Evolutionary conservation across 805 yeast species (phyloP), one percentile per base, ranked within the genome.

Genomic region (Dipodascus geniculatus): DNA sequence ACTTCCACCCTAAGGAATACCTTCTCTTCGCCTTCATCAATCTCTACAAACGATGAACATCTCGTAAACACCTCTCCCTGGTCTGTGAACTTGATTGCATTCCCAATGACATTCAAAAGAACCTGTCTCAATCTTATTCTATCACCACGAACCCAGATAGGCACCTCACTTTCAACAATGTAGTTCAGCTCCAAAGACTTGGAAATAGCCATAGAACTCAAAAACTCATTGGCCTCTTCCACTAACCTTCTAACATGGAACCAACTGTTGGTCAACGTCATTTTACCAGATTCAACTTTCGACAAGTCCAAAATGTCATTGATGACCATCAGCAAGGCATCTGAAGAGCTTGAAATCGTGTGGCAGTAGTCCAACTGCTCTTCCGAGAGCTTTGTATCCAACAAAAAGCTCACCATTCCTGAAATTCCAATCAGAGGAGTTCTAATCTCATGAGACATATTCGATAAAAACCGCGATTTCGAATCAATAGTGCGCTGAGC

Each of bases 391-490:
- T 59, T 56, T 4, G 70, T 67, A 48, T 67, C 70, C 50, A 67
- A 53, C 49, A 67, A 51, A 49, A 67, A 67, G 35, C 63, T 61
- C 8, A 67, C 69, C 68, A 67, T 67, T 14, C 70, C 70, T 2
- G 69, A 66, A 23, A 67, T 67, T 3, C 70, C 70, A 54, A 66
- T 67, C 51, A 67, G 56, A 16, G 70, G 70, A 2, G 70, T 67
- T 9, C 70, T 60, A 51, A 67, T 67, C 53, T 67, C 70, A 50
- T 67, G 70, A 22, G 68, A 63, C 70, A 67, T 67, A 54, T 67
- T 67, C 8, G 70, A 65, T 48, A 67, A 52, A 42, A 67, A 67
- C 31, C 71, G 59, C 35, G 73, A 57, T 61, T 75, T 76, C 23
- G 65, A 59, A 51, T 65, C 66, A 55, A 66, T 65, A 2, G 66